These are phyloP conservation scores for Plasmodium coatneyi DNA, from an alignment of 169 alveolate genomes.

Conservation along the genomic window DNA sequence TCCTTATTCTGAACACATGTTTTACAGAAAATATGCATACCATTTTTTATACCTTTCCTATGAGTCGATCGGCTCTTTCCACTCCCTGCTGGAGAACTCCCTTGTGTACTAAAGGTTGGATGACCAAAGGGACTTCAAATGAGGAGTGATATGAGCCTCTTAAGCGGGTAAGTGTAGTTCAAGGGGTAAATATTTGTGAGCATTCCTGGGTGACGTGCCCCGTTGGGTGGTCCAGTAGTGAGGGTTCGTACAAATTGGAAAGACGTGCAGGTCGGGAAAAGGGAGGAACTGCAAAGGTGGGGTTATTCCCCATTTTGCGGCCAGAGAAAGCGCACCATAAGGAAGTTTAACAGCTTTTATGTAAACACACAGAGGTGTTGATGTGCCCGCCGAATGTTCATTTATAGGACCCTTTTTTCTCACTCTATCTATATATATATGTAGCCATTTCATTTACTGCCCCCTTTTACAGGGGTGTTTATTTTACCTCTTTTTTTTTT, in stretches of 20 bases:
- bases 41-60: neutral
- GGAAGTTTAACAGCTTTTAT: neutral
- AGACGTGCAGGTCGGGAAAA: neutral
- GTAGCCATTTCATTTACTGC: neutral
- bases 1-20: neutral
- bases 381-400: neutral
- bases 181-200: neutral
- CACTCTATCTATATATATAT: neutral
- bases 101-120: neutral
- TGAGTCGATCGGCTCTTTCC: neutral
- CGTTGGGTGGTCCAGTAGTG: neutral
- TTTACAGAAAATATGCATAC: slow-evolving; percentile 24
- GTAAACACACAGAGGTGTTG: neutral
- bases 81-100: neutral
- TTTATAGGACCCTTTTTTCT: neutral
- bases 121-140: neutral
- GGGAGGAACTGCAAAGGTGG: neutral
- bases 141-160: neutral
- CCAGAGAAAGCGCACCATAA: neutral
- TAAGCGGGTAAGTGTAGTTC: neutral
- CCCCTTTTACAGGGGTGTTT: neutral
- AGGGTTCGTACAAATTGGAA: neutral
- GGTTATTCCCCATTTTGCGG: neutral
- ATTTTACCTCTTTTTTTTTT: neutral
- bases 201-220: neutral